Evolutionary conservation across 352 stramenopile genomes (phyloP), one percentile per base, ranked within the genome.

Genomic region (Phytophthora megakarya): DNA sequence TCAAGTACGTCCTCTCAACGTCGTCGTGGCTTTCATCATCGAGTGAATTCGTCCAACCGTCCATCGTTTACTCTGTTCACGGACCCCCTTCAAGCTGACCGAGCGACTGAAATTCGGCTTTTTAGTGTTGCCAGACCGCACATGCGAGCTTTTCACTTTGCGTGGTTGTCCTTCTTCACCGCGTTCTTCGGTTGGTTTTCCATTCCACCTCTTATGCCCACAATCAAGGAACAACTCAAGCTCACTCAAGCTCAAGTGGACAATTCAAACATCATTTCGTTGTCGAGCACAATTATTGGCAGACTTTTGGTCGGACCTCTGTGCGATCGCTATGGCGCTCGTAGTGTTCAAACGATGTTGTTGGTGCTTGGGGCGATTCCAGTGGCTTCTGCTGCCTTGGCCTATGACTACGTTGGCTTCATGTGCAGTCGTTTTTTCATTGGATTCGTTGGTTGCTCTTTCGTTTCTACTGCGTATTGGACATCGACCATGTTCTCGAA

Each of bases 131-230:
- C 61, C 19, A 55, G 68, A 9, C 65, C 51, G 35, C 60, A 69
- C 13, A 68, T 69, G 65, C 30, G 65, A 53, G 89, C 91, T n/a
- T 98, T 98, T 74, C 93, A 98, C 75, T 91, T 81, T 56, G 70
- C 89, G n/a, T 98, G 93, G 92, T 62, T 97, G 1, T 92, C 76
- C 26, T 98, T 98, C 76, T 98, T 98, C 78, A 81, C 93, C 33
- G 93, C 93, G 38, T 98, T 98, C 78, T 92, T 97, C 58, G 89
- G 94, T 22, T 98, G 92, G 91, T 98, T 98, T 67, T 86, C 89
- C 25, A 97, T 98, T 5, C 49, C 50, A 15, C 50, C 64, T 8
- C 57, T 72, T 16, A 32, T 67, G 57, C 64, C 64, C 1, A 67
- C 64, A 4, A 72, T 72, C 43, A 72, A 67, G 43, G 46, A 72